These are phyloP conservation scores for Nymphaea thermarum DNA, from an alignment of 164 flowering plant species.

Conservation along the genomic window DNA sequence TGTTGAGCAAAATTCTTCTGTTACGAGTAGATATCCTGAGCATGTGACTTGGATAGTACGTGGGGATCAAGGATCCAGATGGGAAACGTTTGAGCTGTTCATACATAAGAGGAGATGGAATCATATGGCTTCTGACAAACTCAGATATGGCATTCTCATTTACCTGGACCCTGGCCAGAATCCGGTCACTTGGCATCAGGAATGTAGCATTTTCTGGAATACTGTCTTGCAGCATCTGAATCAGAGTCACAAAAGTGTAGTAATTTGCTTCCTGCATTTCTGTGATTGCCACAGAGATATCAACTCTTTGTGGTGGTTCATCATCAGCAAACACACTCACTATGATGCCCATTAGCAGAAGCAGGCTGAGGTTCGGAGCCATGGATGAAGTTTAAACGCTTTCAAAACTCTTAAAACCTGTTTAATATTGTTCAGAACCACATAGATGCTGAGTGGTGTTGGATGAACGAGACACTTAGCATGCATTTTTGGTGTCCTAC, in stretches of 20 bases:
- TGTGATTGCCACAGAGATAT: conserved; percentile 30
- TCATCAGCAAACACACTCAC: not conserved
- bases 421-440: not conserved
- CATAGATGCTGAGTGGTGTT: not conserved
- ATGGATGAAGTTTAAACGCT: not conserved
- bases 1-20: conserved; percentile 38
- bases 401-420: not conserved
- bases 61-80: conserved; percentile 49
- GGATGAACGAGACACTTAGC: not conserved
- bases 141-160: conserved; percentile 18
- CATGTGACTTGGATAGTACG: conserved; percentile 23
- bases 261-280: conserved; percentile 74
- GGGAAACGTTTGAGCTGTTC: conserved; percentile 48
- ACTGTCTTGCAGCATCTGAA: conserved; percentile 43
- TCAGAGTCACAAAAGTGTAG: conserved; percentile 63
- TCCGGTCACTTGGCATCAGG: conserved; percentile 72
- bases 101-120: conserved; percentile 55
- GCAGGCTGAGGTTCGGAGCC: not conserved
- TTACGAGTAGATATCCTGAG: conserved; percentile 44
- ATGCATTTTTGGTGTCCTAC: not conserved
- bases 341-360: not conserved
- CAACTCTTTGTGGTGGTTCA: conserved; percentile 1
- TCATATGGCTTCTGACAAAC: conserved; percentile 60
- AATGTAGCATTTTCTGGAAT: conserved; percentile 50
- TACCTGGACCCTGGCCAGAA: conserved; percentile 24